Evolutionary conservation across 148 eudicot genomes (phyloP).

Genomic region (Pharnaceum exiguum): DNA sequence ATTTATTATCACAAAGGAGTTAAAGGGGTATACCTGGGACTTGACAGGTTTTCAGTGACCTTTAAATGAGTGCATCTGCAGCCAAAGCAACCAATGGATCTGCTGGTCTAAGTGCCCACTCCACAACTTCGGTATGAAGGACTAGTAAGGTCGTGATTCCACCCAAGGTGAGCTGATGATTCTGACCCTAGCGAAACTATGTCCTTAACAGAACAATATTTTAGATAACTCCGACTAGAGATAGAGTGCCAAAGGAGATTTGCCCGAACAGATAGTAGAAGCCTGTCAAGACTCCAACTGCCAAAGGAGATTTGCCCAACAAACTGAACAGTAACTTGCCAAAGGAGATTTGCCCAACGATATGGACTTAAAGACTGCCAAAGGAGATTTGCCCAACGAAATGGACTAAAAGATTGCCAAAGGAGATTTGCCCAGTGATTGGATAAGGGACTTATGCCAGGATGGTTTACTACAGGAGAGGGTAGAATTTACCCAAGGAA

Average conservation of each 20-base stretch:
- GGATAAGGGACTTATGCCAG: background rate
- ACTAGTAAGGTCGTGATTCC: slow-evolving; percentile 14
- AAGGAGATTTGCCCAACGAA: slow-evolving; percentile 26
- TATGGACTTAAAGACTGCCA: slow-evolving; percentile 21
- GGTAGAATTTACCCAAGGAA: slow-evolving; percentile 13
- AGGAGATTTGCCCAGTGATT: background rate
- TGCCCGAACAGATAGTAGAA: slow-evolving; percentile 39
- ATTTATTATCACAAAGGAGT: background rate
- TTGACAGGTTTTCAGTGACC: background rate
- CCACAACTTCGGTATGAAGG: background rate
- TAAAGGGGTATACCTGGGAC: slow-evolving; percentile 2
- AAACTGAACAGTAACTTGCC: slow-evolving; percentile 27
- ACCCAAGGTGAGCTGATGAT: background rate
- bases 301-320: slow-evolving; percentile 77
- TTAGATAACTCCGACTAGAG: slow-evolving; percentile 31
- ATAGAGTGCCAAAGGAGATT: slow-evolving; percentile 72
- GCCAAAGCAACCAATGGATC: no score
- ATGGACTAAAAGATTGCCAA: slow-evolving; percentile 1
- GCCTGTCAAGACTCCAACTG: slow-evolving; percentile 34
- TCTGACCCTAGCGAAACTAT: slow-evolving; percentile 12
- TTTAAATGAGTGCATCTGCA: no score
- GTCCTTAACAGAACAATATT: slow-evolving; percentile 17
- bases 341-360: slow-evolving; percentile 32
- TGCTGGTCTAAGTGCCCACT: background rate
- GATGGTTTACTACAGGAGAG: background rate